These are phyloP conservation scores for Geranomyces michiganensis DNA, from an alignment of 192 early-diverging fungal species.

Conservation along the genomic window DNA sequence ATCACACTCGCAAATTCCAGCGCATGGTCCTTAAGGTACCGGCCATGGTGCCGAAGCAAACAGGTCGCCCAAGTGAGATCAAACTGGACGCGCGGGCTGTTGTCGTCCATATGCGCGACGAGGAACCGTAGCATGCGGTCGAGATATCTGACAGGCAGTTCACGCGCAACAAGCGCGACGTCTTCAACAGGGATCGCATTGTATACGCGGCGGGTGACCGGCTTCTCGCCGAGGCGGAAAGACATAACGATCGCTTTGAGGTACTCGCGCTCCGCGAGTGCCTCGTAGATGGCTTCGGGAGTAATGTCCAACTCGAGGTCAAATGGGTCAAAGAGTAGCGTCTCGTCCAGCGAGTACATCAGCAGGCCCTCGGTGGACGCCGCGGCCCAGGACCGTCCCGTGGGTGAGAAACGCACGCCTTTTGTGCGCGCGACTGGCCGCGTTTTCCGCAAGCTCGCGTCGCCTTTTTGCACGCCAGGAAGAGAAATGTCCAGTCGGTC, in stretches of 20 bases:
- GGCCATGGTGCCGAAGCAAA: constrained; percentile 75
- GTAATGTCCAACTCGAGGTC: constrained; percentile 97
- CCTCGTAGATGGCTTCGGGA: constrained; percentile 77
- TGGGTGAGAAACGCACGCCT: constrained; percentile 89
- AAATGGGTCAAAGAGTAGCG: constrained; percentile 94
- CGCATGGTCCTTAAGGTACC: constrained; percentile 49
- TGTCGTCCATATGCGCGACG: constrained; percentile 72
- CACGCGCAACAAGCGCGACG: constrained; percentile 69
- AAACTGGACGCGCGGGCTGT: constrained; percentile 82
- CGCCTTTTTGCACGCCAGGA: constrained; percentile 86
- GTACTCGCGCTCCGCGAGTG: constrained; percentile 75
- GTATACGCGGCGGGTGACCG: constrained; percentile 77
- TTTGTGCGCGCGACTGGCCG: constrained; percentile 82
- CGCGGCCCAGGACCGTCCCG: constrained; percentile 92
- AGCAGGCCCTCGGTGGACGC: constrained; percentile 94
- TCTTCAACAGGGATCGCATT: constrained; percentile 78
- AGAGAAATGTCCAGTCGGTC: constrained; percentile 79
- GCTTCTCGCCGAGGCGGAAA: constrained; percentile 87
- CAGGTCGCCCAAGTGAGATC: constrained; percentile 81
- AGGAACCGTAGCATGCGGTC: constrained; percentile 84
- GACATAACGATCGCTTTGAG: constrained; percentile 88
- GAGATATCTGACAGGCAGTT: constrained; percentile 85
- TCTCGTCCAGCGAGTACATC: constrained; percentile 94
- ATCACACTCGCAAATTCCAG: constrained; percentile 54
- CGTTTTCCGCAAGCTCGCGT: constrained; percentile 77